Conservation (phyloP, 2,329 filamentous ascomycete genomes). For the Colletotrichum acutatum region DNA sequence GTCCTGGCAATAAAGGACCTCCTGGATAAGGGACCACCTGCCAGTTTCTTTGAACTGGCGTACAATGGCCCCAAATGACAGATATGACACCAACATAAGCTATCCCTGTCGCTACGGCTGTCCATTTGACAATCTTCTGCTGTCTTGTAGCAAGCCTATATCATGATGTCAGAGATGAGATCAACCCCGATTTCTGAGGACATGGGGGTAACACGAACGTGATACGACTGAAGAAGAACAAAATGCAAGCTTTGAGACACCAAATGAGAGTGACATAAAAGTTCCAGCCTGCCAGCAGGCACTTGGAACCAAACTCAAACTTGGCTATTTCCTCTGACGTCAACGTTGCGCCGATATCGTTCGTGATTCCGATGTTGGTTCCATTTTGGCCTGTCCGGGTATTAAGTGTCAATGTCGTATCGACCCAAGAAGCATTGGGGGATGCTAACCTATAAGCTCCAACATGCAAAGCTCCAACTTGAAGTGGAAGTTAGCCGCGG, state of each 20-base stretch:
- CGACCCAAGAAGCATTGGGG: too few species aligned
- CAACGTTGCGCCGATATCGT: conserved; percentile 45
- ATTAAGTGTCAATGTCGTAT: not conserved
- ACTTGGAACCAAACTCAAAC: conserved; percentile 47
- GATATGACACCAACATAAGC: conserved; percentile 48
- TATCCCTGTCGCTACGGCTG: conserved; percentile 41
- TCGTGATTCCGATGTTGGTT: conserved; percentile 50
- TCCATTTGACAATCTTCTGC: conserved; percentile 50
- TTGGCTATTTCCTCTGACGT: conserved; percentile 42
- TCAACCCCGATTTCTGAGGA: too few species aligned
- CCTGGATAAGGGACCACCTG: conserved; percentile 54
- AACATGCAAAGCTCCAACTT: conserved; percentile 20
- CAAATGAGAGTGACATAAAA: conserved; percentile 55
- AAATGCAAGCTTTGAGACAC: conserved; percentile 53
- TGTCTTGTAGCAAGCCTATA: conserved; percentile 49
- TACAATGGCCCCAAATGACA: conserved; percentile 49
- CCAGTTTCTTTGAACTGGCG: conserved; percentile 51
- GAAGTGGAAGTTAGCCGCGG: not conserved
- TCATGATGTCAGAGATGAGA: not conserved
- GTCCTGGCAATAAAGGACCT: conserved; percentile 38
- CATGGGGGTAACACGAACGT: conserved; percentile 46
- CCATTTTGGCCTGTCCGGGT: conserved; percentile 46
- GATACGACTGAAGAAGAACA: conserved; percentile 55
- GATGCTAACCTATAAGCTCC: conserved; percentile 16
- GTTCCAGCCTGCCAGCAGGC: conserved; percentile 50